Base-by-base conservation (phyloP, 495 filamentous ascomycete species). In the Cercophora samala region DNA sequence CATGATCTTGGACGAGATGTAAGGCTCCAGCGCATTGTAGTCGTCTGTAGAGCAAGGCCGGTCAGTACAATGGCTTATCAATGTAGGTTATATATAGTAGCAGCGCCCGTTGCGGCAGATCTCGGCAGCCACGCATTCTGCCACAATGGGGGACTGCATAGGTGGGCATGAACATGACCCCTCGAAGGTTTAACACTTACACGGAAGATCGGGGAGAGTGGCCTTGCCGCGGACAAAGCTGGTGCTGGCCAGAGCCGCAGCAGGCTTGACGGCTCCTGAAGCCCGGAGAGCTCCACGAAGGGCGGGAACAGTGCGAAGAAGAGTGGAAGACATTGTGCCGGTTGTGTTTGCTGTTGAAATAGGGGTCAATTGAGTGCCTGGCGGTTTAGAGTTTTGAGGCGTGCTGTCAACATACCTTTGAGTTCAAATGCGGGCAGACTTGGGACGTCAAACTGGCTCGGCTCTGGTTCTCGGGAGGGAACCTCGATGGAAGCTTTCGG, bases 1-100 rank as follows among this genome's bases (percentile, higher is more conserved):
- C 95, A 99, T 99, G 83, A 99, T 99, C 85, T 93, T 89, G 81
- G 92, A 93, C 54, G 90, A 93, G 82, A 99, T 96, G 77, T 91
- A 80, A 69, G 95, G 95, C 79, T 99, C 95, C 74, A 99, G 92
- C 24, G 93, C 95, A 68, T 88, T 88, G 80, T 92, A 95, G 81
- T 93, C 91, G 75, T 93, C 90, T 93, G 67, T 1, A 21, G n/a
- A 19, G 1, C 23, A 18, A 56, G 22, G 46, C 25, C 2, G 25
- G 55, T 75, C 21, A 73, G 55, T 15, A n/a, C 15, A 15, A 24
- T 68, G 46, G 56, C 11, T 13, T 22, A 66, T 15, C 19, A 15
- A 26, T 23, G 60, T 23, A 29, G 26, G 66, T 52, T 46, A 9
- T 46, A 46, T 4, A 4, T 29, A 29, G 26, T 46, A 46, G 13